These are phyloP conservation scores for Haplosporangium sp. DNA, from an alignment of 371 early-diverging fungal genomes.

Conservation along the genomic window DNA sequence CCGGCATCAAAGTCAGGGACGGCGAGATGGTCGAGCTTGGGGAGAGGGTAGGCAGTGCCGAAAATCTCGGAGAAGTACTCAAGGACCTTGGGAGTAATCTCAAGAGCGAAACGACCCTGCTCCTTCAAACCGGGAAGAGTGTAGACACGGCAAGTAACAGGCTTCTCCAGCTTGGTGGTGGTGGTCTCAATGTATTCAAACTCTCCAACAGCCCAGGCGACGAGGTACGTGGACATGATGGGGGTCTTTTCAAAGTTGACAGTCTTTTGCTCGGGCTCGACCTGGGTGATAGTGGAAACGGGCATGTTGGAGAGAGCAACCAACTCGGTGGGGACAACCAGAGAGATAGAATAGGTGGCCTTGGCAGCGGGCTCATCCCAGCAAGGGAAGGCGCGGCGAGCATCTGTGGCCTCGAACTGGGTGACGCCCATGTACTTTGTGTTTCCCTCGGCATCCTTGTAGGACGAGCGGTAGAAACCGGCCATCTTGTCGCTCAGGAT, in stretches of 20 bases:
- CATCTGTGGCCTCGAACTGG: slow-evolving; percentile 95
- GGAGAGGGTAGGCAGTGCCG: slow-evolving; percentile 84
- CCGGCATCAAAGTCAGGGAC: slow-evolving; percentile 90
- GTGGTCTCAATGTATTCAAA: slow-evolving; percentile 86
- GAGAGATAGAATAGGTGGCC: slow-evolving; percentile 86
- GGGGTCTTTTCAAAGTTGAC: slow-evolving; percentile 86
- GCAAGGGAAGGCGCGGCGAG: slow-evolving; percentile 92
- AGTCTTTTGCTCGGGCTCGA: slow-evolving; percentile 46
- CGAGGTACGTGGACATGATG: slow-evolving; percentile 91
- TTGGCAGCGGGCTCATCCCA: slow-evolving; percentile 92
- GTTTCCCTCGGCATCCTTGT: slow-evolving; percentile 71
- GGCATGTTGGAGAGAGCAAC: slow-evolving; percentile 93
- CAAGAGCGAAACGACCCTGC: slow-evolving; percentile 82
- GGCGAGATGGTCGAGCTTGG: slow-evolving; percentile 90
- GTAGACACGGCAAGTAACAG: slow-evolving; percentile 82
- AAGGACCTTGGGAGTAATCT: slow-evolving; percentile 75
- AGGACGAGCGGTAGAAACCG: slow-evolving; percentile 87
- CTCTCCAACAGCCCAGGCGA: slow-evolving; percentile 91
- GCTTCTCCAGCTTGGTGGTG: slow-evolving; percentile 72
- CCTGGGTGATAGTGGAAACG: slow-evolving; percentile 53
- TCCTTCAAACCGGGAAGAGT: slow-evolving; percentile 73
- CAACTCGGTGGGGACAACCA: slow-evolving; percentile 72
- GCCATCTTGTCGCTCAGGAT: slow-evolving; percentile 83
- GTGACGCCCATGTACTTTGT: slow-evolving; percentile 82
- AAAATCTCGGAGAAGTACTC: slow-evolving; percentile 87